Conservation (phyloP, 2,329 filamentous ascomycete species). For the Fusarium devonianum region DNA sequence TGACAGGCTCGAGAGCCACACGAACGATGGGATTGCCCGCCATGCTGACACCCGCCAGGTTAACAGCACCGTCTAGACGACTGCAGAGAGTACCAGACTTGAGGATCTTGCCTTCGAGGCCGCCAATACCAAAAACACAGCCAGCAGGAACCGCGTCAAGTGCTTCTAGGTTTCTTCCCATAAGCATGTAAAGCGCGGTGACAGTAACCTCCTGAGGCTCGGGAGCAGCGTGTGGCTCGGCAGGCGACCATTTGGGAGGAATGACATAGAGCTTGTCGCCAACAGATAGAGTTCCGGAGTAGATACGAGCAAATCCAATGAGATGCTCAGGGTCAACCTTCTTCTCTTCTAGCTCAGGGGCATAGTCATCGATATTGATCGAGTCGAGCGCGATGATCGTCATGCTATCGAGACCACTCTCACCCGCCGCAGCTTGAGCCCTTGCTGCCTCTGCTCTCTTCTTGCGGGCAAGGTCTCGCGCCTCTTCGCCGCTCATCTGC, state of each 20-base stretch:
- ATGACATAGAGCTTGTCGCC: conserved; percentile 92
- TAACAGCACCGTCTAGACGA: conserved; percentile 83
- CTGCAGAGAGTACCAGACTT: conserved; percentile 96
- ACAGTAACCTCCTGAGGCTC: conserved; percentile 84
- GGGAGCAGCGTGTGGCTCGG: conserved; percentile 73
- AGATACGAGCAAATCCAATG: conserved; percentile 93
- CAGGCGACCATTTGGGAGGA: conserved; percentile 90
- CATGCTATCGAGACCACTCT: conserved; percentile 62
- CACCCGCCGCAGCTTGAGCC: conserved; percentile 68
- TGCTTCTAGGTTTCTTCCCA: conserved; percentile 88
- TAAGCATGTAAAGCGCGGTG: conserved; percentile 89
- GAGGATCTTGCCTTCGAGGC: conserved; percentile 89
- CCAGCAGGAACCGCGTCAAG: conserved; percentile 88
- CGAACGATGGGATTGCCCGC: conserved; percentile 90
- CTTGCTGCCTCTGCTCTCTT: conserved; percentile 89
- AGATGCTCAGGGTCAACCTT: conserved; percentile 82
- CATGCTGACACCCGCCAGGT: conserved; percentile 84
- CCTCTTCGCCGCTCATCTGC: conserved; percentile 86
- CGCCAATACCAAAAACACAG: conserved; percentile 93
- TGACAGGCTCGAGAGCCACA: conserved; percentile 91
- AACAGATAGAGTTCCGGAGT: conserved; percentile 87
- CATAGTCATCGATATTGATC: conserved; percentile 64
- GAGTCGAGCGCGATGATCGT: conserved; percentile 67
- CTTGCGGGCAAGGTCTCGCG: conserved; percentile 82
- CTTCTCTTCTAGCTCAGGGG: conserved; percentile 59